phyloP scores from a whole-genome alignment of 2,329 filamentous ascomycete genomes.

The Conoideocrella luteorostrata region DNA sequence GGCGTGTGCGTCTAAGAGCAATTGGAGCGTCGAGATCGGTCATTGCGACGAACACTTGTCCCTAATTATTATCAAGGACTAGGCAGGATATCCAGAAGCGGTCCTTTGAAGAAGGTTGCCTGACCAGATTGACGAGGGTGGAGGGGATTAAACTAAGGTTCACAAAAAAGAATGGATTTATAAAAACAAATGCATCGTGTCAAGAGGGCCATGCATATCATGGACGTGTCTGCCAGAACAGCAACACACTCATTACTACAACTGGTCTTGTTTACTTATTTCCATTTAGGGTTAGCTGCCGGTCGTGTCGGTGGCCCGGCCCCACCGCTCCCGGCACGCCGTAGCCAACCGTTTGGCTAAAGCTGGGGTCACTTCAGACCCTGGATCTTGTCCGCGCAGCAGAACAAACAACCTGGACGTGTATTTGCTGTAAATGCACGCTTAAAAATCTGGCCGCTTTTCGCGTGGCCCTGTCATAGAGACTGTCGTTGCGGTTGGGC shows the following conservation, averaged over 20 bases:
- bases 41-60: slow-evolving; percentile 21
- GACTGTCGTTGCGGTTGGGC: too few relatives aligned
- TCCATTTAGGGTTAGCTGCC: slow-evolving; percentile 32
- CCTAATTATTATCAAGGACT: too few relatives aligned
- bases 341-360: slow-evolving; percentile 20
- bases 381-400: background rate
- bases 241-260: too few relatives aligned
- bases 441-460: background rate
- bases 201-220: too few relatives aligned
- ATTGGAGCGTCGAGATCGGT: slow-evolving; percentile 41
- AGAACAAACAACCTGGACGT: background rate
- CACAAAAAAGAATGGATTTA: too few relatives aligned
- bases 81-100: background rate
- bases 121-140: too few relatives aligned
- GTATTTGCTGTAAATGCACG: background rate
- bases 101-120: background rate
- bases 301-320: slow-evolving; percentile 14
- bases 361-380: background rate
- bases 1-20: slow-evolving; percentile 48
- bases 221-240: slow-evolving; percentile 1
- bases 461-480: too few relatives aligned
- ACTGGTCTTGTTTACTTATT: slow-evolving; percentile 41
- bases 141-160: too few relatives aligned
- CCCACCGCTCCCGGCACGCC: slow-evolving; percentile 17
- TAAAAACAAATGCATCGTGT: too few relatives aligned